Percentiles rank a stretch among this genome's conserved stretches.
Evolutionary conservation across 208 protist species (phyloP).

Genomic region (Naegleria gruberi): DNA sequence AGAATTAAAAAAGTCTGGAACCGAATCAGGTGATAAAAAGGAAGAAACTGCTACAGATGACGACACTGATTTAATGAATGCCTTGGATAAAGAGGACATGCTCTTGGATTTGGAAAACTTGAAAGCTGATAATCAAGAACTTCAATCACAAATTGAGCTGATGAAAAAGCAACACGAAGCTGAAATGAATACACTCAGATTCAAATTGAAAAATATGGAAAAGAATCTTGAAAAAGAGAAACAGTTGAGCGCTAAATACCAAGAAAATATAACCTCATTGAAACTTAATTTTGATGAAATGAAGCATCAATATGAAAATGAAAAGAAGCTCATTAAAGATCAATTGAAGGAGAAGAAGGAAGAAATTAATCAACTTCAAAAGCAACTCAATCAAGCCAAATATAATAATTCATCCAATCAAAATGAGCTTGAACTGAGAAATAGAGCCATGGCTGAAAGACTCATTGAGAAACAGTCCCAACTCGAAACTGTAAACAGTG

Average conservation of each 20-base stretch:
- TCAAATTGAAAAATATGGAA: slow-evolving; percentile 18
- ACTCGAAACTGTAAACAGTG: slow-evolving; percentile 7
- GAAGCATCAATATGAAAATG: neutral
- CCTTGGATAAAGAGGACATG: slow-evolving; percentile 7
- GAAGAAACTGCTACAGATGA: neutral
- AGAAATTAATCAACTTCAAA: neutral
- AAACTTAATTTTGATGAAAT: slow-evolving; percentile 3
- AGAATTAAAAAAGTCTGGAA: neutral
- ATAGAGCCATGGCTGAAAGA: slow-evolving; percentile 11
- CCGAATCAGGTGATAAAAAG: neutral
- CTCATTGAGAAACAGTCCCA: slow-evolving; percentile 20
- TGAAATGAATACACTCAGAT: neutral
- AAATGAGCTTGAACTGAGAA: neutral
- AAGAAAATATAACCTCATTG: neutral
- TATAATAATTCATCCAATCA: neutral
- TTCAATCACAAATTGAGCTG: neutral
- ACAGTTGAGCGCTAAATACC: neutral
- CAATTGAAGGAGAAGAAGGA: neutral
- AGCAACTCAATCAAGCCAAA: neutral
- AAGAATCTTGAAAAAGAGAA: slow-evolving; percentile 3
- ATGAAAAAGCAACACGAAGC: slow-evolving; percentile 15
- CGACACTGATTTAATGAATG: neutral
- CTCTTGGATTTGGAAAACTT: neutral
- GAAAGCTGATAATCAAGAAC: slow-evolving; percentile 20
- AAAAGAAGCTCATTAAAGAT: neutral